Conservation (phyloP, 208 protist genomes). For the Borovskyia barvae region DNA sequence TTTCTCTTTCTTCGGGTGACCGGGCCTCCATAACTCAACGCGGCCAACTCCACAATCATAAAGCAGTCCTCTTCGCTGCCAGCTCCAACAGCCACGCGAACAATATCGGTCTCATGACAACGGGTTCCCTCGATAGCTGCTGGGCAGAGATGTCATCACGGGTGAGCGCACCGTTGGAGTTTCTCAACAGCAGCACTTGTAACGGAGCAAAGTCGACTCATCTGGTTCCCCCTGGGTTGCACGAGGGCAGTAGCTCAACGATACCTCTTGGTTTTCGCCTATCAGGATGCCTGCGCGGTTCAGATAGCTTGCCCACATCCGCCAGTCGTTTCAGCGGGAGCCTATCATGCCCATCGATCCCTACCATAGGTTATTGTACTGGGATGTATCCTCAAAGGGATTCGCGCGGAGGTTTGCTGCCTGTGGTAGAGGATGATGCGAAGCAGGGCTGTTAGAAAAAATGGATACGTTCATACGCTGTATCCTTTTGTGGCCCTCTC, state of each 20-base stretch:
- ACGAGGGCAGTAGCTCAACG: too few species aligned
- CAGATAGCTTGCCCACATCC: too few species aligned
- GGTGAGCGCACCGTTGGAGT: slow-evolving; percentile 13
- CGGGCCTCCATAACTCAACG: slow-evolving; percentile 4
- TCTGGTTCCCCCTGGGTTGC: too few species aligned
- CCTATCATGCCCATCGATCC: too few species aligned
- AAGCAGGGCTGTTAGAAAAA: too few species aligned
- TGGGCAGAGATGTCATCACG: neutral
- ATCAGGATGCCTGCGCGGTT: too few species aligned
- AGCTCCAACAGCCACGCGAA: slow-evolving; percentile 2
- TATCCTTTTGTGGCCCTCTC: slow-evolving; percentile 2
- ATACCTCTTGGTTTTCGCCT: too few species aligned
- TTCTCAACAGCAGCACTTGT: slow-evolving; percentile 13
- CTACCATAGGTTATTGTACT: too few species aligned
- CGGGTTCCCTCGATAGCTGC: slow-evolving; percentile 6
- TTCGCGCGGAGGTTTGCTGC: too few species aligned
- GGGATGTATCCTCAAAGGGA: too few species aligned
- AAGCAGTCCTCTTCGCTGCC: neutral
- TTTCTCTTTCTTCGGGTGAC: slow-evolving; percentile 5
- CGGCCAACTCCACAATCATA: slow-evolving; percentile 1
- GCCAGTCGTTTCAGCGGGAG: too few species aligned
- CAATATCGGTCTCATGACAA: neutral
- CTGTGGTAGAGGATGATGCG: too few species aligned
- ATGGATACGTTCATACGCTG: neutral
- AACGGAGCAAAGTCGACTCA: neutral